Base-by-base conservation (phyloP, 139 green algal genomes). In the Nannochloris sp. region DNA sequence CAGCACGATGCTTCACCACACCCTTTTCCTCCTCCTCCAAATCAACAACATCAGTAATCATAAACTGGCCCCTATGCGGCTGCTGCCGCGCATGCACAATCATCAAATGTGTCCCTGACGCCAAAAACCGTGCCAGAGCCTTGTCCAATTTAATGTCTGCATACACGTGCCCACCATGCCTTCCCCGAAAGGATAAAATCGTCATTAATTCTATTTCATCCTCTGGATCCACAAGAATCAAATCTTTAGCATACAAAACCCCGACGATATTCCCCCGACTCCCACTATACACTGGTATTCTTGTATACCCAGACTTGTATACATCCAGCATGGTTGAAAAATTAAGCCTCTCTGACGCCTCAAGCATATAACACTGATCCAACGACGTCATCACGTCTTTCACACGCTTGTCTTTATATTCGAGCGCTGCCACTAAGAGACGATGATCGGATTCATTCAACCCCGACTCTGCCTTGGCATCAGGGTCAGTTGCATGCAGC, bases 351-450 rank as follows among this genome's bases (percentile, higher is more conserved):
- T 72, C 76, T 30, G 85, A 72, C 1, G 62, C 58, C 10, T 71
- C 63, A 61, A 93, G 69, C 73, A 85, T 87, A 65, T 89, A 93
- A 50, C 85, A 84, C 75, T 92, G 91, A 61, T 90, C 81, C 46
- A 95, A 44, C 6, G 78, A 78, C 0, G 90, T 97, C 83, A 95
- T 92, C 36, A 57, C 33, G 14, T 56, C 60, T 23, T 28, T 37
- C 0, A 86, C 89, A 4, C 67, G 85, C 74, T 95, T 95, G 60
- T 76, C 61, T 3, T 82, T 86, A 28, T 92, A 74, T 70, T 97
- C 87, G 20, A 97, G 70, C 17, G 83, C 91, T 0, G 87, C 87
- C 10, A 61, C 63, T 36, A 89, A 66, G 33, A 87, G 56, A 33
- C 51, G 64, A 12, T 80, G 61, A 62, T 89, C 83, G 13, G 74